Evolutionary conservation across 768 basidiomycete genomes (phyloP).

Genomic region (Plicaturopsis crispa): DNA sequence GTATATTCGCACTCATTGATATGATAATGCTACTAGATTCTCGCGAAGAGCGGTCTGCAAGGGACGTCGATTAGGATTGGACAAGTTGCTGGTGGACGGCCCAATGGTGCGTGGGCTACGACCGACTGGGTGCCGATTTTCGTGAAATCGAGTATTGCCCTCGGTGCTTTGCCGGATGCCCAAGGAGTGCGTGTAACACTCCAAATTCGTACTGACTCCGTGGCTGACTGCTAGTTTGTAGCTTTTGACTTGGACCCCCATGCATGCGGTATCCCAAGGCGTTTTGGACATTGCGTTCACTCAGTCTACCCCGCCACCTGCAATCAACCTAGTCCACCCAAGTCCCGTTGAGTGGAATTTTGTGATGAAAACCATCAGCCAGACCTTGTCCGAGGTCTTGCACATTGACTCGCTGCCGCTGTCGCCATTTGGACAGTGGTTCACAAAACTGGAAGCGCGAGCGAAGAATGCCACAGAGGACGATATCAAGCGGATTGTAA

Average conservation of each 20-base stretch:
- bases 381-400: conserved; percentile 4
- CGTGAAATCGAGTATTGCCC: conserved; percentile 26
- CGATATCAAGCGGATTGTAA: conserved; percentile 23
- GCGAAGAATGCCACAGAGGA: conserved; percentile 13
- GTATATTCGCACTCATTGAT: too few species aligned
- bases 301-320: conserved; percentile 8
- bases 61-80: conserved; percentile 20
- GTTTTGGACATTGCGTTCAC: conserved; percentile 24
- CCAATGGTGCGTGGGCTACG: conserved; percentile 29
- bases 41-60: conserved; percentile 12
- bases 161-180: conserved; percentile 14
- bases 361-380: conserved; percentile 13
- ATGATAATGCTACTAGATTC: conserved; percentile 6
- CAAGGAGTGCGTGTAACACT: conserved; percentile 14
- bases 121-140: conserved; percentile 33
- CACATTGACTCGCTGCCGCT: conserved; percentile 19
- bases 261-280: conserved; percentile 17
- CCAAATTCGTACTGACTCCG: not conserved
- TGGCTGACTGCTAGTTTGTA: conserved; percentile 4
- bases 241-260: conserved; percentile 28
- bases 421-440: conserved; percentile 27
- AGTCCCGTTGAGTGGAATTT: conserved; percentile 22
- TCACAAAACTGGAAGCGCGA: conserved; percentile 17
- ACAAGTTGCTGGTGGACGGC: conserved; percentile 26
- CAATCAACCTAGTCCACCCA: conserved; percentile 28